Conservation (phyloP, 2,329 filamentous ascomycete species). For the Huntiella decipiens region DNA sequence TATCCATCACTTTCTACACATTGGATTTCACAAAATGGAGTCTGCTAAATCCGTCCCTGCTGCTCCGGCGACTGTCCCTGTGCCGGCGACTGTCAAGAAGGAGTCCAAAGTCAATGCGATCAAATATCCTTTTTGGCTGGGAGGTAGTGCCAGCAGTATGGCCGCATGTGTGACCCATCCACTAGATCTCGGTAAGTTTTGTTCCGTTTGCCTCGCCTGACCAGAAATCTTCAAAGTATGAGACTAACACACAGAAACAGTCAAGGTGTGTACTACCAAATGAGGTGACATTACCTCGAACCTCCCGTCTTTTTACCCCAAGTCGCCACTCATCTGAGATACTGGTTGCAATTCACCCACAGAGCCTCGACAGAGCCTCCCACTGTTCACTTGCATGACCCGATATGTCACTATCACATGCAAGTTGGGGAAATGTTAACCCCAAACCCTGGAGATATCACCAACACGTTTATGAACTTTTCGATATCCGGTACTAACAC, state of each 20-base stretch:
- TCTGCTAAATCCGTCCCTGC: conserved; percentile 1
- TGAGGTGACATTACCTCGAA: not conserved
- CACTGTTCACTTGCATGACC: conserved; percentile 2
- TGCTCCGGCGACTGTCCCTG: not conserved
- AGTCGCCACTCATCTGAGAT: not conserved
- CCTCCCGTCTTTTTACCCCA: not conserved
- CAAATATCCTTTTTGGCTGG: conserved; percentile 83
- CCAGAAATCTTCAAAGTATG: not conserved
- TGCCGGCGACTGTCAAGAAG: conserved; percentile 5
- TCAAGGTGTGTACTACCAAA: conserved; percentile 25
- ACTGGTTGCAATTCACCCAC: not conserved
- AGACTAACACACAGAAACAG: conserved; percentile 18
- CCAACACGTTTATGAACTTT: not conserved
- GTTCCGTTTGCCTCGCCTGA: not conserved
- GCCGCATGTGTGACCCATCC: conserved; percentile 86
- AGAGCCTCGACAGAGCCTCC: conserved; percentile 7
- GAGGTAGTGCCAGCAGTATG: conserved; percentile 81
- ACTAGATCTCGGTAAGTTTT: conserved; percentile 60
- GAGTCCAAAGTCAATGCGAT: conserved; percentile 20
- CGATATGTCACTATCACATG: conserved; percentile 1
- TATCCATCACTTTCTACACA: too few species aligned
- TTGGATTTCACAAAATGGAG: conserved; percentile 3
- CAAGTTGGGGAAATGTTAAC: not conserved
- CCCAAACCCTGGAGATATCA: not conserved
- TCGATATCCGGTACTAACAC: conserved; percentile 2